These are phyloP conservation scores for Pseudogymnoascus sp. DNA, from an alignment of 2,329 filamentous ascomycete genomes.

Conservation along the genomic window DNA sequence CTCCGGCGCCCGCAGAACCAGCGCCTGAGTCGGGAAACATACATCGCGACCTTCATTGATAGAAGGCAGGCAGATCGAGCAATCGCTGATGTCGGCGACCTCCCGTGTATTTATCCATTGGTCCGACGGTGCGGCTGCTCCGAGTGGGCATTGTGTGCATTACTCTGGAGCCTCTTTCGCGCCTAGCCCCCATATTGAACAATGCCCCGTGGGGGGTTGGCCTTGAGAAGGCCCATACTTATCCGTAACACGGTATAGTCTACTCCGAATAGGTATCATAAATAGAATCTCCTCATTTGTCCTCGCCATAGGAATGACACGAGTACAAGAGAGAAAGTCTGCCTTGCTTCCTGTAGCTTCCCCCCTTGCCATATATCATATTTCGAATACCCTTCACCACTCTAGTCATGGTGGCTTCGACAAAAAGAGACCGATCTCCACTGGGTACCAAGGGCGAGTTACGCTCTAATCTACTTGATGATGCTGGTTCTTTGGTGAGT, in stretches of 20 bases:
- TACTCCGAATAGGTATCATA: not conserved
- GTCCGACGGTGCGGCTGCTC: not conserved
- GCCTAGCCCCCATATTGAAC: not conserved
- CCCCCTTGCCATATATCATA: not conserved
- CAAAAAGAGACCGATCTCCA: not conserved
- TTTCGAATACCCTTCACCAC: not conserved
- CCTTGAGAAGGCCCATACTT: not conserved
- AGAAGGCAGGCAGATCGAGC: not conserved
- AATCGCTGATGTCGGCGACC: not conserved
- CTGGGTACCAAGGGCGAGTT: not conserved
- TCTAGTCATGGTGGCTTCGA: not conserved
- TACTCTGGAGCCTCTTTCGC: not conserved
- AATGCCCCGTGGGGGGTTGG: not conserved
- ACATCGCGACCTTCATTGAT: not conserved
- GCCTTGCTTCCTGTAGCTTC: not conserved
- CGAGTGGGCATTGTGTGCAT: not conserved
- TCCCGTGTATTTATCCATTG: not conserved
- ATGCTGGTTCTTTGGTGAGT: not conserved
- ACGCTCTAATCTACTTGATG: not conserved
- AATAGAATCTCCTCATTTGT: not conserved
- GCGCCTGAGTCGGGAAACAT: not conserved
- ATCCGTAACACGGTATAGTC: not conserved
- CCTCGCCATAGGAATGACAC: not conserved
- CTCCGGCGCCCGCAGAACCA: not conserved
- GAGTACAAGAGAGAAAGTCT: not conserved